These are phyloP conservation scores for Chaetomium sp. DNA, from an alignment of 2,329 filamentous ascomycete species.

Conservation along the genomic window DNA sequence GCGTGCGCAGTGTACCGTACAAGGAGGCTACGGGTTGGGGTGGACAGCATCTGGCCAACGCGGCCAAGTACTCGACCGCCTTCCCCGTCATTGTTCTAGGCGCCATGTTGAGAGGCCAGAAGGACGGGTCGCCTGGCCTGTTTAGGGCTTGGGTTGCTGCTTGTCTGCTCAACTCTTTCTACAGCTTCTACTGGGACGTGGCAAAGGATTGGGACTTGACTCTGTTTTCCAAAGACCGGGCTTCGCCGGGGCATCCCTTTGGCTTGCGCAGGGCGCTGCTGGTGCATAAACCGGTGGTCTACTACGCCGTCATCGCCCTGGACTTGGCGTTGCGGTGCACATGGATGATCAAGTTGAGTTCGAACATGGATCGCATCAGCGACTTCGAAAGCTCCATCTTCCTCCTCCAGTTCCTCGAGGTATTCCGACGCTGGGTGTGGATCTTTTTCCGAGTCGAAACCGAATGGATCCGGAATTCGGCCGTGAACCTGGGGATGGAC, in stretches of 20 bases:
- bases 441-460: slow-evolving; percentile 94
- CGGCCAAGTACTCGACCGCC: slow-evolving; percentile 86
- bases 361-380: slow-evolving; percentile 74
- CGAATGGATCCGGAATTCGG: slow-evolving; percentile 64
- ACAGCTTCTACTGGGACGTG: slow-evolving; percentile 99
- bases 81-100: slow-evolving; percentile 85
- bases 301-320: slow-evolving; percentile 73
- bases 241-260: slow-evolving; percentile 61
- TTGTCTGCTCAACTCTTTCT: slow-evolving; percentile 76
- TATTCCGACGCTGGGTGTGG: slow-evolving; percentile 89
- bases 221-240: slow-evolving; percentile 61
- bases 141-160: slow-evolving; percentile 62
- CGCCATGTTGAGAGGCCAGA: slow-evolving; percentile 61
- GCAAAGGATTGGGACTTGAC: slow-evolving; percentile 94
- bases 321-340: slow-evolving; percentile 82
- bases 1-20: slow-evolving; percentile 55
- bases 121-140: slow-evolving; percentile 34
- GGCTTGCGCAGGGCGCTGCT: slow-evolving; percentile 69
- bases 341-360: slow-evolving; percentile 82
- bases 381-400: slow-evolving; percentile 89
- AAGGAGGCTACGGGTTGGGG: slow-evolving; percentile 62
- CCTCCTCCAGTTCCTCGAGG: slow-evolving; percentile 77
- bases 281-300: slow-evolving; percentile 65
- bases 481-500: slow-evolving; percentile 50
- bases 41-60: slow-evolving; percentile 86